Evolutionary conservation across 164 flowering plant species (phyloP), one percentile per base, ranked within the genome.

Genomic region (Dillenia suffruticosa): DNA sequence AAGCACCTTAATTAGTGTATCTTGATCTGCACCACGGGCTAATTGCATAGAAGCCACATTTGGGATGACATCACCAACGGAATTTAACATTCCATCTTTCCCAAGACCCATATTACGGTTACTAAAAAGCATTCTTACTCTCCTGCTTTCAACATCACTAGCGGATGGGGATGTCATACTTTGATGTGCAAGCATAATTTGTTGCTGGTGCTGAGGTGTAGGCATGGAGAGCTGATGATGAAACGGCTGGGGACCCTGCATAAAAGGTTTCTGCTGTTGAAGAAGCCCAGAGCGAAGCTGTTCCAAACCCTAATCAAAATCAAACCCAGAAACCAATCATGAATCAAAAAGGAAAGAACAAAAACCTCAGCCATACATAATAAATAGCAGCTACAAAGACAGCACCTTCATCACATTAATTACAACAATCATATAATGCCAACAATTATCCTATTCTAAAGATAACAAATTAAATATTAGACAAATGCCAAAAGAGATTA

Each of bases 181-280:
- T 60, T 89, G 98, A 55, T 87, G 97, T 9, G 96, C 91, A 43
- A 88, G 78, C 78, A 90, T 64, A 52, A 94, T 81, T 63, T 86
- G 97, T 47, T 88, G 92, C 54, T 84, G 97, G 68, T 90, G 98
- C 69, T 93, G 96, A 45, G 94, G 91, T 65, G 40, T 32, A 4
- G 5, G 5, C 40, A 32, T 32, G 40, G 40, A 4, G 7, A 32
- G 40, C 40, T 32, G 40, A 32, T 32, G 40, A 32, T 89, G 95
- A 79, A 81, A 88, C 12, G 94, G 87, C 73, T 87, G 97, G 62
- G 95, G 79, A 58, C 92, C 82, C 71, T 86, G 97, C 61, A 88
- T 88, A 65, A 74, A 89, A 47, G 96, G 70, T 64, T 91, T 94
- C 62, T 83, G 98, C 76, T 85, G 96, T 75, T 84, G 99, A 66